Base-by-base conservation (phyloP, 2,329 filamentous ascomycete species). In the Leptographium radiaticola region DNA sequence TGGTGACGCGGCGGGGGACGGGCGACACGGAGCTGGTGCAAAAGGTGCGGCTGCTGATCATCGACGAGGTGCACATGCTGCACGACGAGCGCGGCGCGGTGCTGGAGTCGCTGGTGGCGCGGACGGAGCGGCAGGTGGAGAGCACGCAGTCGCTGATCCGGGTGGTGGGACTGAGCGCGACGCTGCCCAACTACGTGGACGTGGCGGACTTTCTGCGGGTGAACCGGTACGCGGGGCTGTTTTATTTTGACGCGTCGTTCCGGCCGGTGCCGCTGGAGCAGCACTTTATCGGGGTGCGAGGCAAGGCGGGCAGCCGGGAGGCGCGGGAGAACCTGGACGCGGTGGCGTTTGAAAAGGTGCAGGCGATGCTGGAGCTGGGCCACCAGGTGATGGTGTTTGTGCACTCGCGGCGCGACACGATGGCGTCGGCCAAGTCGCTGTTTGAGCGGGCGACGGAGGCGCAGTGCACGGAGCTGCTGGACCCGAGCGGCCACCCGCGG, bases 371-470 rank as follows among this genome's bases (percentile, higher is more conserved):
- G 4, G 81, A 89, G 64, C 74, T 76, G 55, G 90, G 87, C n/a
- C 93, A 99, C 63, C 93, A 98, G 67, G 80, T 98, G 60, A 98
- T 99, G 94, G 91, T 99, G 0, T 98, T 99, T 67, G 94, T 98
- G 12, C 94, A 98, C 67, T 96, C 91, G 1, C 80, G 93, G 31
- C 90, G 95, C 65, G 94, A 99, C 62, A 98, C 94, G 0, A 81
- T 95, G 60, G 79, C 86, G 57, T 94, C 91, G 1, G 90, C 93
- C 47, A 85, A 87, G 59, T 88, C 85, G 72, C 73, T 98, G 31
- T 83, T 87, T 57, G 84, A 96, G 61, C 89, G 93, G 73, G 93
- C 93, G 1, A 74, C 82, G 2, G 90, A 97, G 38, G 77, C 95
- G 42, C 78, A 81, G 45, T 88, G 86, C 58, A 72, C 82, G 12